Base-by-base conservation (phyloP, 768 basidiomycete species). In the Pleurotus citrinopileatus region DNA sequence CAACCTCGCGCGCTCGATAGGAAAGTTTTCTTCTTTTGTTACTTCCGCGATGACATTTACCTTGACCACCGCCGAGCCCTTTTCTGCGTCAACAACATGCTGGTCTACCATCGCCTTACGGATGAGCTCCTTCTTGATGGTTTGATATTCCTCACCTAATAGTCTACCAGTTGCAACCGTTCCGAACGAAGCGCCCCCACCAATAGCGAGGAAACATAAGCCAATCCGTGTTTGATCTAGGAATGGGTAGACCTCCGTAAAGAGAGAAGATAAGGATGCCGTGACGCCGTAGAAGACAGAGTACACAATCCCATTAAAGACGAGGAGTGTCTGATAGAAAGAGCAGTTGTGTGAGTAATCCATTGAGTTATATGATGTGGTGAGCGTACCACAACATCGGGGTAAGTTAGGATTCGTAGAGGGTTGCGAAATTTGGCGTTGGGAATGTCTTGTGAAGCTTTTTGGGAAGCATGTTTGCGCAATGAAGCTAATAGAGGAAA, bases 151-250 rank as follows among this genome's bases (percentile, higher is more conserved):
- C 58, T 70, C 70, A 59, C 94, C 87, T 7, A 92, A 65, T 9
- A 89, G 61, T 52, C 72, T 79, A 2, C 92, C 91, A 20, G 74
- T 82, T 1, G 75, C 22, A n/a, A 73, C 63, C 19, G 82, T 77
- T 10, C 90, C 86, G 15, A 86, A 46, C 7, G 82, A 67, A 69
- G 84, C 84, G 0, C 92, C 94, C 15, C 81, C 78, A 1, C 91
- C 93, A 47, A 87, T 78, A 1, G 84, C 81, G 52, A 94, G 70
- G 70, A 86, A 94, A 65, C 88, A 92, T 3, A 94, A 68, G 2
- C 92, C 92, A 27, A 89, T 76, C 19, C 80, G 75, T 3, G 83
- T 82, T 57, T 89, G 79, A 54, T 67, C 77, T 17, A 91, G 72
- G 57, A 68, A 76, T 0, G 83, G 77, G 58, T 94, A 92, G 1